Conservation (phyloP, 805 yeast species). For the Kodamaea kaohsiungensis region DNA sequence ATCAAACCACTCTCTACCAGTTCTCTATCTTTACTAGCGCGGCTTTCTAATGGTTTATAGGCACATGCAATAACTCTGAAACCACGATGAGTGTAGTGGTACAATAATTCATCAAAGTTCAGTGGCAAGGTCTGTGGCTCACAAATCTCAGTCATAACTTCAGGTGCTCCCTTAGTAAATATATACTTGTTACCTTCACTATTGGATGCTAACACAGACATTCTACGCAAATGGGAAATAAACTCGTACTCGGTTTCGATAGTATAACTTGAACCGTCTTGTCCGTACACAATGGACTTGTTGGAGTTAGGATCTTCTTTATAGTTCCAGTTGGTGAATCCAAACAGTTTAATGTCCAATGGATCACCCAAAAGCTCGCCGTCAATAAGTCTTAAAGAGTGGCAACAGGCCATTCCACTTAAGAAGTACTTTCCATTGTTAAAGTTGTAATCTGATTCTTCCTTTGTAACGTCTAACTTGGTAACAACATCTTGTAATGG, state of each 20-base stretch:
- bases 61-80: slow-evolving; percentile 96
- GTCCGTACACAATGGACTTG: slow-evolving; percentile 9
- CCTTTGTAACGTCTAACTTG: slow-evolving; percentile 10
- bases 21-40: slow-evolving; percentile 43
- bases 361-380: slow-evolving; percentile 91
- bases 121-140: slow-evolving; percentile 67
- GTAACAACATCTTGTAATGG: slow-evolving; percentile 23
- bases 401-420: slow-evolving; percentile 72
- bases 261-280: slow-evolving; percentile 19
- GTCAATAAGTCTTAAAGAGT: slow-evolving; percentile 79
- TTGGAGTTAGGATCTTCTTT: slow-evolving; percentile 61
- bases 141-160: slow-evolving; percentile 81
- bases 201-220: slow-evolving; percentile 66
- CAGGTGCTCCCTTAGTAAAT: slow-evolving; percentile 96
- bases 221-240: slow-evolving; percentile 79
- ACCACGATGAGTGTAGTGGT: slow-evolving; percentile 89
- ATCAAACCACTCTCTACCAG: slow-evolving; percentile 67
- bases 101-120: slow-evolving; percentile 70
- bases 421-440: slow-evolving; percentile 35
- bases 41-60: slow-evolving; percentile 41
- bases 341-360: slow-evolving; percentile 89
- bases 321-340: slow-evolving; percentile 77
- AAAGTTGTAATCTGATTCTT: slow-evolving; percentile 20
- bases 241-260: slow-evolving; percentile 71
- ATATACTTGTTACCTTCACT: slow-evolving; percentile 15